Percentiles rank a stretch among this genome's conserved stretches.
Conservation (phyloP, 2,329 filamentous ascomycete species). For the Exserohilum rostratum region DNA sequence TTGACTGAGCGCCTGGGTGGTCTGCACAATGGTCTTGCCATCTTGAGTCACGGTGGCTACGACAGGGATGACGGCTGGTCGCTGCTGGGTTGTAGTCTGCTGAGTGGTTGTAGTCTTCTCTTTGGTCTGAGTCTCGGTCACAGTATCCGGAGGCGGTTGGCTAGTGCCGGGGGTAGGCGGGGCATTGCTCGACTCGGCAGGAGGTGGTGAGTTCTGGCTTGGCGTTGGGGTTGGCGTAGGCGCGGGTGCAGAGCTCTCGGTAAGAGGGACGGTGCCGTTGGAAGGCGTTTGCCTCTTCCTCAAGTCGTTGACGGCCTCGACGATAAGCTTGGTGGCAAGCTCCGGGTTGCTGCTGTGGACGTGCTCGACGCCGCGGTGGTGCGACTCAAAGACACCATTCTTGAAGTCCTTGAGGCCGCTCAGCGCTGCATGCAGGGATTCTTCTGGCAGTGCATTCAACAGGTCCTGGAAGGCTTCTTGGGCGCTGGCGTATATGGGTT, state of each 20-base stretch:
- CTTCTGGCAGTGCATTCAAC: slow-evolving; percentile 62
- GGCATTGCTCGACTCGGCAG: slow-evolving; percentile 5
- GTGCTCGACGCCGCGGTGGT: slow-evolving; percentile 67
- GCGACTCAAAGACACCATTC: slow-evolving; percentile 71
- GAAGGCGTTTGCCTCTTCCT: slow-evolving; percentile 48
- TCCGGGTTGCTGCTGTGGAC: slow-evolving; percentile 66
- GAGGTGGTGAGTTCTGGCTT: slow-evolving; percentile 14
- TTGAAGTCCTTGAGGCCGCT: slow-evolving; percentile 69
- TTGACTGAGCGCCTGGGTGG: slow-evolving; percentile 50
- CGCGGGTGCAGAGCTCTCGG: slow-evolving; percentile 1
- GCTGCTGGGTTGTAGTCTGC: slow-evolving; percentile 16
- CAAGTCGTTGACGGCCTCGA: slow-evolving; percentile 63
- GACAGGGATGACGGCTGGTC: slow-evolving; percentile 46
- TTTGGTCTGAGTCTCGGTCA: neutral
- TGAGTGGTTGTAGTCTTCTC: slow-evolving; percentile 9
- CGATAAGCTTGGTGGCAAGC: slow-evolving; percentile 67
- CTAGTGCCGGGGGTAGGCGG: neutral
- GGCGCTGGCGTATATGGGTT: slow-evolving; percentile 39
- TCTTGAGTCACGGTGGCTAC: slow-evolving; percentile 48
- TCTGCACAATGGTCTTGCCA: slow-evolving; percentile 45
- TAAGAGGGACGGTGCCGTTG: slow-evolving; percentile 31
- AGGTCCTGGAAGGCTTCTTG: slow-evolving; percentile 60
- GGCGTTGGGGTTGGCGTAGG: slow-evolving; percentile 7
- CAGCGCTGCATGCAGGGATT: slow-evolving; percentile 69
- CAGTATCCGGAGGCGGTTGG: neutral